These are phyloP conservation scores for Tillandsia leiboldiana DNA, from an alignment of 176 grass and related monocot genomes.

Conservation along the genomic window DNA sequence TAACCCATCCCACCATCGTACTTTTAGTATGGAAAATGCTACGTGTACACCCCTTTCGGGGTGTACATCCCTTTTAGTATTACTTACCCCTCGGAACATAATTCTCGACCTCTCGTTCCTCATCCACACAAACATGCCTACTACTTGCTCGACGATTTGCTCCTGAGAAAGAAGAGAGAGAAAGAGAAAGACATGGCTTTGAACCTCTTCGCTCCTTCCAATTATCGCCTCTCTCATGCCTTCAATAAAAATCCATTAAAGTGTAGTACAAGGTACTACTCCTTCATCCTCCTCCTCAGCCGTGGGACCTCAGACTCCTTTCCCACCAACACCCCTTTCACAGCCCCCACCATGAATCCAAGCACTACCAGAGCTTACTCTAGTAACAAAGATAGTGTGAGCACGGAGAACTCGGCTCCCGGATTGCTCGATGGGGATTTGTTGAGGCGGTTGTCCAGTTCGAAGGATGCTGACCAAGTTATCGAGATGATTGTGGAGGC, in stretches of 20 bases:
- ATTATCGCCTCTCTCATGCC: slow-evolving; percentile 20
- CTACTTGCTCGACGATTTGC: slow-evolving; percentile 19
- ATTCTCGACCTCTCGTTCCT: slow-evolving; percentile 29
- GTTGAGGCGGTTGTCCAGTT: slow-evolving; percentile 30
- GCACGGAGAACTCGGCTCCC: slow-evolving; percentile 13
- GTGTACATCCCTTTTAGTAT: too few species aligned
- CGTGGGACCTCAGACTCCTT: background rate
- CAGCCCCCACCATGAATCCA: slow-evolving; percentile 7
- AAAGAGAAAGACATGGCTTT: slow-evolving; percentile 35
- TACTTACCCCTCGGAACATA: too few species aligned
- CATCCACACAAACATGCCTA: slow-evolving; percentile 24
- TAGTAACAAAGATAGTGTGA: slow-evolving; percentile 15
- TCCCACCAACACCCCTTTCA: slow-evolving; percentile 1
- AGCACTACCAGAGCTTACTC: slow-evolving; percentile 27
- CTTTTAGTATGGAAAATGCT: too few species aligned
- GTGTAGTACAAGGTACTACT: background rate
- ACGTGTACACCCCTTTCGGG: too few species aligned
- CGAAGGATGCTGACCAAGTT: slow-evolving; percentile 40
- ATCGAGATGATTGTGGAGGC: slow-evolving; percentile 40
- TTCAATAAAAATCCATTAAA: background rate
- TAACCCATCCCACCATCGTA: too few species aligned
- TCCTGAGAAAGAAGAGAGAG: slow-evolving; percentile 26
- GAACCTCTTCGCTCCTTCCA: slow-evolving; percentile 25
- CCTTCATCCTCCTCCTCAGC: background rate
- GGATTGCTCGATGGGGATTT: slow-evolving; percentile 31